Evolutionary conservation across 306 rosid genomes (phyloP).

Genomic region (Vicia villosa): DNA sequence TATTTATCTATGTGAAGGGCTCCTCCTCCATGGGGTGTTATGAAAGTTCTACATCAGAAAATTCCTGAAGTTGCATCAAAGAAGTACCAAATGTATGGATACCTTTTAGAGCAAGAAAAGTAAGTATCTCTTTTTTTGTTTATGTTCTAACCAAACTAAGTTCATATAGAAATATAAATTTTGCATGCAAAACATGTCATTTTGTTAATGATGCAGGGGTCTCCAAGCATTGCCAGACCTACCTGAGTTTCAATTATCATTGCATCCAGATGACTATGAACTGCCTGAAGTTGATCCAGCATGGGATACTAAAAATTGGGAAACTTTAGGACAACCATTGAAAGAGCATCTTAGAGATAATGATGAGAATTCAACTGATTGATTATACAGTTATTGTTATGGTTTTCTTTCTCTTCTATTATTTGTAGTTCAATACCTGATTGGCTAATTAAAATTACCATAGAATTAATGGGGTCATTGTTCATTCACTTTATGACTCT

Average conservation of each 20-base stretch:
- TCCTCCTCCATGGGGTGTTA: slow-evolving; percentile 90
- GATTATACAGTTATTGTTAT: slow-evolving; percentile 29
- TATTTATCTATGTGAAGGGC: slow-evolving; percentile 49
- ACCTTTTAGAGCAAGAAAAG: slow-evolving; percentile 87
- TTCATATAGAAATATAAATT: slow-evolving; percentile 5
- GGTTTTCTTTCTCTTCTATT: slow-evolving; percentile 25
- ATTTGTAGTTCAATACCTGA: slow-evolving; percentile 10
- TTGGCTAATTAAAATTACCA: slow-evolving; percentile 3
- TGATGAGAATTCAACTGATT: slow-evolving; percentile 55
- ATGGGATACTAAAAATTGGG: slow-evolving; percentile 75
- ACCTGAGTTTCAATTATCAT: slow-evolving; percentile 88
- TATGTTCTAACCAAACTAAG: slow-evolving; percentile 2
- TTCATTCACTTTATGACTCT: slow-evolving; percentile 1
- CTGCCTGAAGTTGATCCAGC: slow-evolving; percentile 69
- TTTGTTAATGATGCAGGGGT: slow-evolving; percentile 54
- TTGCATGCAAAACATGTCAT: neutral
- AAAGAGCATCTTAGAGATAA: slow-evolving; percentile 76
- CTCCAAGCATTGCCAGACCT: slow-evolving; percentile 79
- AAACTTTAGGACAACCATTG: slow-evolving; percentile 58
- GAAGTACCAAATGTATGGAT: slow-evolving; percentile 84
- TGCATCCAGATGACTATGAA: slow-evolving; percentile 78
- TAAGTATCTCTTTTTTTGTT: slow-evolving; percentile 42
- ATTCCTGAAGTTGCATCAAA: slow-evolving; percentile 90
- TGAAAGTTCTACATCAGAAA: slow-evolving; percentile 79
- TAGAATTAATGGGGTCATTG: neutral